Percentiles rank a stretch among this genome's conserved stretches.
Evolutionary conservation across 768 basidiomycete species (phyloP).

Genomic region (Lactarius indigo): DNA sequence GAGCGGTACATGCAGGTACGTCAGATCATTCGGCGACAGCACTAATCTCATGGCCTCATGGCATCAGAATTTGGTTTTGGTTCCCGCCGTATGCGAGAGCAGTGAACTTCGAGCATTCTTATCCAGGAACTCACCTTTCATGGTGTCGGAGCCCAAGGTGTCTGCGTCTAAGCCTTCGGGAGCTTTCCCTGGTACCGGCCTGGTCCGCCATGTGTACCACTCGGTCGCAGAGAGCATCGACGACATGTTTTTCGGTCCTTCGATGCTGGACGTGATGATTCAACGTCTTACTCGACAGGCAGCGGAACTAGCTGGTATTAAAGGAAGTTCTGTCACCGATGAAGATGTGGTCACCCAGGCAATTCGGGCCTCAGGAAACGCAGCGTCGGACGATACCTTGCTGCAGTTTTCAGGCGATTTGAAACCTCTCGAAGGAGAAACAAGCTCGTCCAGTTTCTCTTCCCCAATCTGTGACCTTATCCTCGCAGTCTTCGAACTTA

Average conservation of each 20-base stretch:
- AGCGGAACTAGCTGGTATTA: constrained; percentile 82
- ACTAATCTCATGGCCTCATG: constrained; percentile 12
- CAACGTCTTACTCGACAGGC: constrained; percentile 87
- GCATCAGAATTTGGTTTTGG: constrained; percentile 63
- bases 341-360: constrained; percentile 84
- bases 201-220: constrained; percentile 85
- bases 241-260: constrained; percentile 95
- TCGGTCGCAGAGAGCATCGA: constrained; percentile 94
- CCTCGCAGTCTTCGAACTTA: constrained; percentile 89
- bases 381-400: constrained; percentile 62
- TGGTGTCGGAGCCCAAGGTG: constrained; percentile 46
- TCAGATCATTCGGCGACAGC: constrained; percentile 4
- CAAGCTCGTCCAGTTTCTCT: constrained; percentile 84
- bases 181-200: constrained; percentile 62
- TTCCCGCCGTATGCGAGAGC: constrained; percentile 76
- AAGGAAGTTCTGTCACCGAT: constrained; percentile 71
- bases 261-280: constrained; percentile 94
- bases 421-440: constrained; percentile 82
- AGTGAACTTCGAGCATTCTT: constrained; percentile 80
- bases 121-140: constrained; percentile 82
- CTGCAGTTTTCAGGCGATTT: constrained; percentile 73
- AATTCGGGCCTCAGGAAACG: constrained; percentile 64
- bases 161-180: constrained; percentile 40
- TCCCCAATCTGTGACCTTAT: constrained; percentile 93
- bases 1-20: constrained; percentile 90